Base-by-base conservation (phyloP, 2,329 filamentous ascomycete species). In the Cryoendolithus antarcticus region DNA sequence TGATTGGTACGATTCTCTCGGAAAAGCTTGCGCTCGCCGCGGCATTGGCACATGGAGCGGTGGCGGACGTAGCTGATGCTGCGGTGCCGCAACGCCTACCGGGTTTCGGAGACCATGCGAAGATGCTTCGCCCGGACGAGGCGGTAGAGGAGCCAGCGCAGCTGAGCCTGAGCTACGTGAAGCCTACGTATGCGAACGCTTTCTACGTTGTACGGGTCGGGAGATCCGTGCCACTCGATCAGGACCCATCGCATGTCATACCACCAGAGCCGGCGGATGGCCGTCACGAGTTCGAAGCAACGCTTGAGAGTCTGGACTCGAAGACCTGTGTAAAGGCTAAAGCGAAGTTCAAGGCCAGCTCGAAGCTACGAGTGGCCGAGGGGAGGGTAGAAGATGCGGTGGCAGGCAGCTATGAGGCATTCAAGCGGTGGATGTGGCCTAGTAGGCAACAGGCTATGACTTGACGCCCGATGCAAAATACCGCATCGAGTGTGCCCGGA, bases 21-120 rank as follows among this genome's bases (percentile, higher is more conserved):
- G 82, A 86, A 63, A 72, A 70, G 37, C 66, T 84, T 44, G 75
- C 76, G n/a, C 67, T 79, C 32, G 77, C 74, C 70, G 73, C 50
- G 61, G 79, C 48, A 71, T 76, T 52, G 65, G 77, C 46, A 2
- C 31, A 48, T 7, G 44, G 43, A 2, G 38, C 32, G 5, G 36
- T 42, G 10, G 36, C 30, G 8, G 41, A 47, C 3, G 34, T 47
- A 9, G 40, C 43, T 6, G 46, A 43, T 13, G 54, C 53, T 24
- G 54, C 52, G 2, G 44, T 40, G 10, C 53, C 54, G 9, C 55
- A 58, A 34, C 41, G 55, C 11, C 30, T 58, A 8, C 55, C 54
- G 5, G 55, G 55, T 0, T 50, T 48, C 4, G 54, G 55, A 2
- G 48, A 43, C 31, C 55, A 58, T 40, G 55, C 55, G 24, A 56